Percentiles rank a stretch among this genome's conserved stretches.
Conservation (phyloP, 1,139 yeast genomes). For the Blastobotrys persicus region DNA sequence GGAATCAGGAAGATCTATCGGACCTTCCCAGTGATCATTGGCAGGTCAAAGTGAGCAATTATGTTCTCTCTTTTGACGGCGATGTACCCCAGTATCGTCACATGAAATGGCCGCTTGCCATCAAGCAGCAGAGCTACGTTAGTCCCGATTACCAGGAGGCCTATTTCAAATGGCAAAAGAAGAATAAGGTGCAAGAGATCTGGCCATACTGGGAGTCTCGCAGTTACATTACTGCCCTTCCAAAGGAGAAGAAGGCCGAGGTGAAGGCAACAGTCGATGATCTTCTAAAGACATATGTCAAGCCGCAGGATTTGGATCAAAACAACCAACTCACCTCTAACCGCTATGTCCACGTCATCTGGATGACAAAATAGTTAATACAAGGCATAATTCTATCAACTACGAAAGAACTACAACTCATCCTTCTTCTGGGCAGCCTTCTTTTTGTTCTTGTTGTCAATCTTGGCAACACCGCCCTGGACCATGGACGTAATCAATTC, state of each 20-base stretch:
- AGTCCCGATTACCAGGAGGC: constrained; percentile 40
- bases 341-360: constrained; percentile 1
- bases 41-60: constrained; percentile 37
- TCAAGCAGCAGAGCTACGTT: constrained; percentile 36
- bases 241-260: constrained; percentile 40
- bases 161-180: constrained; percentile 33
- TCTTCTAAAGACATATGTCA: constrained; percentile 24
- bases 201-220: constrained; percentile 59
- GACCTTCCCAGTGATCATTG: constrained; percentile 31
- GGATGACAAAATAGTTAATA: neutral
- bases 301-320: constrained; percentile 17
- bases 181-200: constrained; percentile 35
- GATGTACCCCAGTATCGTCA: constrained; percentile 61
- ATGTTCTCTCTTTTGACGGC: constrained; percentile 36
- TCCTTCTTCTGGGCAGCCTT: constrained; percentile 5
- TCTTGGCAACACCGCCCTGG: constrained; percentile 6
- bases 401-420: constrained; percentile 1
- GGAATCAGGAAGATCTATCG: constrained; percentile 55
- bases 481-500: constrained; percentile 32
- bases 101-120: constrained; percentile 48
- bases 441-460: neutral
- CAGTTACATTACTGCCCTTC: constrained; percentile 53
- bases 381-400: neutral
- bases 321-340: constrained; percentile 17
- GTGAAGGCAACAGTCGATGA: constrained; percentile 39